These are phyloP conservation scores for Aphanomyces astaci DNA, from an alignment of 352 stramenopile genomes.

Conservation along the genomic window DNA sequence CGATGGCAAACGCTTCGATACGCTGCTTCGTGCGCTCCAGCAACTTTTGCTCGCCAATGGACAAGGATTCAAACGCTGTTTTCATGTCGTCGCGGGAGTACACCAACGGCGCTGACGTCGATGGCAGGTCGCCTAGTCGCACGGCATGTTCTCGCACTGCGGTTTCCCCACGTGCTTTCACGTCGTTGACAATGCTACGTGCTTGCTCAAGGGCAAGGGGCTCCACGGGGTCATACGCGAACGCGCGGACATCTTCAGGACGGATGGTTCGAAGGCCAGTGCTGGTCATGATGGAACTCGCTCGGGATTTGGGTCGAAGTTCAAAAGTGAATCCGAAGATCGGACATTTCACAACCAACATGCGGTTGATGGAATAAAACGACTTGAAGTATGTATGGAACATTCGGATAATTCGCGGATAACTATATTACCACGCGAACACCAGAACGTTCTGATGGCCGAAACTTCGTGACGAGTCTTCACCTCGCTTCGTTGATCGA, in stretches of 20 bases:
- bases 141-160: constrained; percentile 50
- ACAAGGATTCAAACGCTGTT: constrained; percentile 77
- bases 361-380: too few species aligned
- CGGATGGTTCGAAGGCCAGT: constrained; percentile 28
- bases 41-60: constrained; percentile 55
- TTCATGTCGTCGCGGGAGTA: constrained; percentile 59
- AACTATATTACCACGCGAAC: not conserved
- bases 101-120: constrained; percentile 36
- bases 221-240: constrained; percentile 78
- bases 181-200: constrained; percentile 60
- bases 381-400: too few species aligned
- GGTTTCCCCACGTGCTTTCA: constrained; percentile 35
- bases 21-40: constrained; percentile 85
- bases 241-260: constrained; percentile 55
- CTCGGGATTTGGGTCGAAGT: not conserved
- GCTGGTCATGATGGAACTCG: not conserved
- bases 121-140: constrained; percentile 57
- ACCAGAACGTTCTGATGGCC: not conserved
- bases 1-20: constrained; percentile 89
- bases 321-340: not conserved
- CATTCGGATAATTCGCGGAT: not conserved
- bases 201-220: constrained; percentile 48
- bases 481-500: too few species aligned
- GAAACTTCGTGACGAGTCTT: not conserved
- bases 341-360: not conserved